Evolutionary conservation across 2,329 filamentous ascomycete genomes (phyloP).

Genomic region (Colletotrichum theobromicola): DNA sequence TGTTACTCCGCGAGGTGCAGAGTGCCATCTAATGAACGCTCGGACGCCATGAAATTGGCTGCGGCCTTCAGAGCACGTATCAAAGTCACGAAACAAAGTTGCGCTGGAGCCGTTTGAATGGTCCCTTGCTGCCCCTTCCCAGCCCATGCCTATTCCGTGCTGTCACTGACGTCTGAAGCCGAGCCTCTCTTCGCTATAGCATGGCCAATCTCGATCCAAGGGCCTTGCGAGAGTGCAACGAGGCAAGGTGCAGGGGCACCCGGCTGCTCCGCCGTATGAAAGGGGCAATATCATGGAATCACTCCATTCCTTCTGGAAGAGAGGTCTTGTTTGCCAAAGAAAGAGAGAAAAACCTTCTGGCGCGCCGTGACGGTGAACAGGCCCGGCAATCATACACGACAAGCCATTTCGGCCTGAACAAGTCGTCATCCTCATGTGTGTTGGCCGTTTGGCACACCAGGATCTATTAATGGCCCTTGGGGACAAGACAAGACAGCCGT

Average conservation of each 20-base stretch:
- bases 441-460: not conserved
- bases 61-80: conserved; percentile 8
- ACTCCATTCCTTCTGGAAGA: conserved; percentile 18
- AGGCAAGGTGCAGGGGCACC: conserved; percentile 6
- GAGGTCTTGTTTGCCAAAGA: not conserved
- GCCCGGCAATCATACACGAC: not conserved
- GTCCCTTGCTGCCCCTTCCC: not conserved
- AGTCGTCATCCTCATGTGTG: not conserved
- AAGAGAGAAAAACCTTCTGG: not conserved
- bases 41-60: conserved; percentile 15
- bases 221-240: not conserved
- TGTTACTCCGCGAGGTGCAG: conserved; percentile 5
- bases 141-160: not conserved
- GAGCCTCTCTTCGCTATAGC: not conserved
- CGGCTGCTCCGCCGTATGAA: conserved; percentile 12
- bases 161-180: not conserved
- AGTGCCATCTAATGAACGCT: conserved; percentile 20
- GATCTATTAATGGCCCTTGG: not conserved
- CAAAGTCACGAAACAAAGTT: conserved; percentile 18
- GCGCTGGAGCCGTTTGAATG: conserved; percentile 21
- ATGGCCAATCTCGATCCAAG: conserved; percentile 18
- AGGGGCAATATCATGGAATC: conserved; percentile 15
- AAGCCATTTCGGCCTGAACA: not conserved
- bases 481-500: not conserved
- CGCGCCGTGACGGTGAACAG: not conserved